Conservation (phyloP, 106 monocot genomes). For the Acorus gramineus region DNA sequence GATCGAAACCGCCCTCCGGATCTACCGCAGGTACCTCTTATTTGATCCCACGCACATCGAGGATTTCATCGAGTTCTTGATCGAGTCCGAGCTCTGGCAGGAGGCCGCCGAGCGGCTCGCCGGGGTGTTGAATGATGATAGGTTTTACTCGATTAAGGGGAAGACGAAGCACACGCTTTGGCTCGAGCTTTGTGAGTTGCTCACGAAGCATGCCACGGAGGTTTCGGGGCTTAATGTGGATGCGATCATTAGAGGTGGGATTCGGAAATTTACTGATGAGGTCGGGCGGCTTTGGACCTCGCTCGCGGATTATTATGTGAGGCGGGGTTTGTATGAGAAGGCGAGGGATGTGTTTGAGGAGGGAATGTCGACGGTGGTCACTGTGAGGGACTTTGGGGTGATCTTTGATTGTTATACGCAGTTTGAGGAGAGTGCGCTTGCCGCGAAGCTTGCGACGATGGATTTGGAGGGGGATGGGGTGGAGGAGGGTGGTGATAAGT, state of each 20-base stretch:
- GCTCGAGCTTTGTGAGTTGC: constrained; percentile 81
- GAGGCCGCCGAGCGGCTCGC: constrained; percentile 83
- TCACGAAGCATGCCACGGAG: constrained; percentile 77
- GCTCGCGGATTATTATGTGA: constrained; percentile 82
- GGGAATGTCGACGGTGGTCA: constrained; percentile 67
- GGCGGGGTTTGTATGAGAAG: constrained; percentile 82
- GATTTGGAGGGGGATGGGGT: constrained; percentile 29
- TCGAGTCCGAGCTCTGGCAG: constrained; percentile 72
- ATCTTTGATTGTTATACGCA: constrained; percentile 85
- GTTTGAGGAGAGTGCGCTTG: constrained; percentile 83
- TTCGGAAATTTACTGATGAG: constrained; percentile 73
- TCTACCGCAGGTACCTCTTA: constrained; percentile 64
- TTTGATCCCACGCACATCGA: constrained; percentile 94
- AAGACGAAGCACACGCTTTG: constrained; percentile 89
- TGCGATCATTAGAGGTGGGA: constrained; percentile 85
- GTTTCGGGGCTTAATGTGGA: constrained; percentile 88
- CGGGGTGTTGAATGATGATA: constrained; percentile 59
- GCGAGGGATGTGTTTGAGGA: constrained; percentile 65
- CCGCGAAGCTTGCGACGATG: constrained; percentile 69
- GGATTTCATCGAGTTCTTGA: constrained; percentile 84
- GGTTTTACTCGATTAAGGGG: constrained; percentile 71
- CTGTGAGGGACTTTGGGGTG: constrained; percentile 83
- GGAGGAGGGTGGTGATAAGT: constrained; percentile 28
- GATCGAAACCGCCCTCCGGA: constrained; percentile 71
- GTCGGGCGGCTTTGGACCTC: constrained; percentile 91